Evolutionary conservation across 768 basidiomycete species (phyloP).

Genomic region (Mycena maculata): DNA sequence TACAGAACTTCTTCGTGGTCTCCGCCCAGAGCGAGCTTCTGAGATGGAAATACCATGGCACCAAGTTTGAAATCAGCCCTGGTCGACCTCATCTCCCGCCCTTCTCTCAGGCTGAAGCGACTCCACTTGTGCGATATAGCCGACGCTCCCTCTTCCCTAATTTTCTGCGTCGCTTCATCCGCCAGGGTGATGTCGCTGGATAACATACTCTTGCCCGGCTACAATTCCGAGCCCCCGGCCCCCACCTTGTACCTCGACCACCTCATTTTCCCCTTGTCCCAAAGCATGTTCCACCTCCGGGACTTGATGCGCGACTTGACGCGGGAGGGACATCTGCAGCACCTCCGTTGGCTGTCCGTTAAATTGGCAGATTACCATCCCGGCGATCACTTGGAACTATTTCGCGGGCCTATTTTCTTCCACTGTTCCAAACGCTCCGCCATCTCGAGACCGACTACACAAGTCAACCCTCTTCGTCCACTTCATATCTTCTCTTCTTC

Average conservation of each 20-base stretch:
- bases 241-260: not conserved
- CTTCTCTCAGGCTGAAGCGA: not conserved
- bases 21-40: no score
- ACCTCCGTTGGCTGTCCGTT: not conserved
- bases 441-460: constrained; percentile 9
- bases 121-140: not conserved
- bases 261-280: constrained; percentile 8
- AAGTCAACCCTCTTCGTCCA: not conserved
- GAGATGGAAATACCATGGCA: no score
- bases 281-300: not conserved
- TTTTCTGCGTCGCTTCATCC: constrained; percentile 1
- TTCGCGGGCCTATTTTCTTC: no score
- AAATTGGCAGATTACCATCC: no score
- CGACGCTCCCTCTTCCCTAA: not conserved
- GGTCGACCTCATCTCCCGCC: no score
- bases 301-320: not conserved
- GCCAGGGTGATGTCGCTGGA: constrained; percentile 3
- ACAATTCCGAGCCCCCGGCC: not conserved
- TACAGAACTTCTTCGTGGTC: no score
- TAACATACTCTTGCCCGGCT: not conserved
- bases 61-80: no score
- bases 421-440: not conserved
- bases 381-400: not conserved
- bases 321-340: not conserved
- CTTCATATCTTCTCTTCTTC: not conserved